Evolutionary conservation across 2,329 filamentous ascomycete species (phyloP), one percentile per base, ranked within the genome.

Genomic region (Colletotrichum orbiculare): DNA sequence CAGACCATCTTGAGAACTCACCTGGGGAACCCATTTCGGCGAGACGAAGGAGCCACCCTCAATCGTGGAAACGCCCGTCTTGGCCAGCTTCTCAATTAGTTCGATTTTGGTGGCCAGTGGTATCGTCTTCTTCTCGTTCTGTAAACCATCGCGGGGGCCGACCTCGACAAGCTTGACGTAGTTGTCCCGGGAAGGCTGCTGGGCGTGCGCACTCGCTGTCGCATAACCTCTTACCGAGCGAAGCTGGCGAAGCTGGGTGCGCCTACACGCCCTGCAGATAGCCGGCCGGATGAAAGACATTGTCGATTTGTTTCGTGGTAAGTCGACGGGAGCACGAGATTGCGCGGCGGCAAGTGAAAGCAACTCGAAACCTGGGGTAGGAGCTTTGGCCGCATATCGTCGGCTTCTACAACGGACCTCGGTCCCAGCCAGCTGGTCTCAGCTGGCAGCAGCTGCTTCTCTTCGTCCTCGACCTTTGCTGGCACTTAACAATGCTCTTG

Each of bases 11-110:
- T 9, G 9, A 25, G 8, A 9, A 62, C 75, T 67, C 71, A 93
- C 87, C 83, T 96, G 93, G 4, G 93, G 93, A 54, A 94, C 89
- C 87, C 91, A 94, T 86, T 92, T 93, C 1, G 93, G 91, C 50
- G 91, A 87, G 9, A 96, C 93, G 73, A 96, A 93, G 1, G 91
- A 92, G 1, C 92, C 93, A 15, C 91, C 89, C 76, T 96, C 93
- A 67, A 96, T 95, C 3, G 89, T 89, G 6, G 81, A 80, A 46
- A 96, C 75, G 0, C 93, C 93, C 0, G 91, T 91, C 68, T 80
- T 79, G 39, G 89, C 87, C 67, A 96, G 80, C 66, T 87, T 82
- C 69, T 89, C 84, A 43, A 96, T 91, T 57, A 96, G 78, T 69
- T 94, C 87, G 60, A 95, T 85, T 77, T 96, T 96, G 2, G 89